Conservation (phyloP, 2,329 filamentous ascomycete species). For the Ceratocystis alfenasii region DNA sequence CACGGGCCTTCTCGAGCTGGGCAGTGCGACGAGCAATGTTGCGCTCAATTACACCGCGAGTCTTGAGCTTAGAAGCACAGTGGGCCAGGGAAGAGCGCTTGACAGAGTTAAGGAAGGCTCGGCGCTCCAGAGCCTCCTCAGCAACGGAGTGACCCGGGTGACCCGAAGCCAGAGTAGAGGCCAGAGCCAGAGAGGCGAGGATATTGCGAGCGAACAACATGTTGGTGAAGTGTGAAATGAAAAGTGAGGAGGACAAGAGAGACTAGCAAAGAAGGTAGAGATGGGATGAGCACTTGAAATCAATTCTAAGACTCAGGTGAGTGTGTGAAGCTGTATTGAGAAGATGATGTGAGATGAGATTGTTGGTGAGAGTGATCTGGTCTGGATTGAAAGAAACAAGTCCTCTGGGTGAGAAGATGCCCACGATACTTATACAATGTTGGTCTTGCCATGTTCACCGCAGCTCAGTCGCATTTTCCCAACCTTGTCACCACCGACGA, state of each 20-base stretch:
- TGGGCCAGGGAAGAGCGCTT: slow-evolving; percentile 36
- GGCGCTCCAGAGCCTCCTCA: slow-evolving; percentile 39
- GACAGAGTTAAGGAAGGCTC: slow-evolving; percentile 33
- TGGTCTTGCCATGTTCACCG: neutral
- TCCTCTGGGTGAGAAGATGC: neutral
- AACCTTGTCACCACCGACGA: neutral
- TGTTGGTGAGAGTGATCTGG: neutral
- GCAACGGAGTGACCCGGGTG: slow-evolving; percentile 40
- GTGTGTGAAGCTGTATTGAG: neutral
- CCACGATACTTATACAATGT: slow-evolving; percentile 19
- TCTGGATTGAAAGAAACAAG: neutral
- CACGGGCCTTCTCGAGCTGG: slow-evolving; percentile 33
- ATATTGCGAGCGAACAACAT: slow-evolving; percentile 19
- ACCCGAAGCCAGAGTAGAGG: slow-evolving; percentile 26
- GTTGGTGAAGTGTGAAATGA: neutral
- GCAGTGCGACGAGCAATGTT: slow-evolving; percentile 36
- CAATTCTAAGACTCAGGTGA: neutral
- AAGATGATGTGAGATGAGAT: neutral
- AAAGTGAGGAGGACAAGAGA: neutral
- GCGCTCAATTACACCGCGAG: slow-evolving; percentile 35
- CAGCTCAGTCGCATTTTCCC: neutral
- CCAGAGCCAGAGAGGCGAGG: slow-evolving; percentile 21
- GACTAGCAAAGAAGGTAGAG: neutral
- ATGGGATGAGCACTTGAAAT: neutral
- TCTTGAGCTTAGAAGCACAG: slow-evolving; percentile 37